Percentiles rank a stretch among this genome's conserved stretches.
Conservation (phyloP, 148 eudicot species). For the Chenopodium berlandieri region DNA sequence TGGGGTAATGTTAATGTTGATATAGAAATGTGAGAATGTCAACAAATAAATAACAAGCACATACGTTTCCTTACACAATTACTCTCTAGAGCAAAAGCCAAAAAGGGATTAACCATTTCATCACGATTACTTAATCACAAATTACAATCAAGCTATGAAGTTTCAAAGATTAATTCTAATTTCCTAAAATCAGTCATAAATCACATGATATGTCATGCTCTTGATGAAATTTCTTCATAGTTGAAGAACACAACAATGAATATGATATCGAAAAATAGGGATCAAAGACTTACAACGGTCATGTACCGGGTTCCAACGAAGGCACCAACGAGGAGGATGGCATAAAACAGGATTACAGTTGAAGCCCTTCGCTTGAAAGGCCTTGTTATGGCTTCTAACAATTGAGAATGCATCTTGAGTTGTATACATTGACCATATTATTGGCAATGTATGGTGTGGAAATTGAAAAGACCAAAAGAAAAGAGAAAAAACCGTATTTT, state of each 20-base stretch:
- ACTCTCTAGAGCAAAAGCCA: too few species aligned
- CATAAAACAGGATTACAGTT: conserved; percentile 34
- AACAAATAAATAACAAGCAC: background rate
- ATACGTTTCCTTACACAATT: background rate
- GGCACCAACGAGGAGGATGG: conserved; percentile 37
- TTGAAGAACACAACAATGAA: background rate
- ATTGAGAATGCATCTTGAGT: conserved; percentile 19
- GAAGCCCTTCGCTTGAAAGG: conserved; percentile 35
- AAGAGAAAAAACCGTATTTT: background rate
- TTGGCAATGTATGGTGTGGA: background rate
- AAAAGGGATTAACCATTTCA: too few species aligned
- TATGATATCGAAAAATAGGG: background rate
- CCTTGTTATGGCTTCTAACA: conserved; percentile 29
- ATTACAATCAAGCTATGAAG: background rate
- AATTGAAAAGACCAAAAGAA: background rate
- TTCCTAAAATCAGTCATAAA: background rate
- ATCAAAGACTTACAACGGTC: conserved; percentile 43
- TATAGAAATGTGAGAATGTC: background rate
- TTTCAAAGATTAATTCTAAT: background rate
- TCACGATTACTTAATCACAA: background rate
- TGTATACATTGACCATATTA: background rate
- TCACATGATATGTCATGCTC: background rate
- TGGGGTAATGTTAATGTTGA: too few species aligned
- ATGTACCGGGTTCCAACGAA: conserved; percentile 39
- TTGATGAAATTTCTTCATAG: background rate